Conservation (phyloP, 495 filamentous ascomycete genomes). For the Penicillium cataractarum region DNA sequence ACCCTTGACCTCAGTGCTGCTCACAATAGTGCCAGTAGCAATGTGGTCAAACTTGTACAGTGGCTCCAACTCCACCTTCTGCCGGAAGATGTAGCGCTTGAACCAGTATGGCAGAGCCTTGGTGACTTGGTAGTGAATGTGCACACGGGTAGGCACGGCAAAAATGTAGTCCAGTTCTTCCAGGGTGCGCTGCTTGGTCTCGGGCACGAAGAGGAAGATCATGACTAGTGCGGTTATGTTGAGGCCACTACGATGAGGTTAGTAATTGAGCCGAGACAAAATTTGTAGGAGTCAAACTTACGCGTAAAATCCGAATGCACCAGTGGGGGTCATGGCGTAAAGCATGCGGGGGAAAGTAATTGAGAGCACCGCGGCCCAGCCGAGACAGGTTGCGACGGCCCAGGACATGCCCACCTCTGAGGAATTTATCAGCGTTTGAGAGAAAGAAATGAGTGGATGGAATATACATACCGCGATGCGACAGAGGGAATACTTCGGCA, state of each 20-base stretch:
- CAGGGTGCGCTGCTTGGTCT: constrained; percentile 78
- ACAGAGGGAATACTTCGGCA: constrained; percentile 80
- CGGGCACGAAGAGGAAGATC: constrained; percentile 76
- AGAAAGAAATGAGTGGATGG: neutral
- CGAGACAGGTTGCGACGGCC: constrained; percentile 72
- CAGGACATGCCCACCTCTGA: constrained; percentile 72
- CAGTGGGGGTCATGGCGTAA: constrained; percentile 54
- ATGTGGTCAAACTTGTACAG: constrained; percentile 64
- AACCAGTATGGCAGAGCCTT: constrained; percentile 71
- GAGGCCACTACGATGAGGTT: constrained; percentile 51
- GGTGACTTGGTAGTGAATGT: constrained; percentile 65
- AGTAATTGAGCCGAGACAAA: constrained; percentile 6
- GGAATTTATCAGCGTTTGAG: constrained; percentile 13
- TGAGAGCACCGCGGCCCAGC: constrained; percentile 73
- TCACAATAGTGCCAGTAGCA: constrained; percentile 2
- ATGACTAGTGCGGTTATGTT: constrained; percentile 70
- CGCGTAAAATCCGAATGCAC: constrained; percentile 56
- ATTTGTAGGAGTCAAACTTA: constrained; percentile 26
- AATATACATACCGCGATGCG: constrained; percentile 56
- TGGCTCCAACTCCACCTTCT: constrained; percentile 58
- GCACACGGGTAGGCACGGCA: constrained; percentile 65
- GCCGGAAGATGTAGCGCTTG: constrained; percentile 65
- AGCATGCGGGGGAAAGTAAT: constrained; percentile 74
- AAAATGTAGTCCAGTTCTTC: constrained; percentile 89
- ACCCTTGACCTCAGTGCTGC: neutral